Evolutionary conservation across 345 rosid genomes (phyloP).

Genomic region (Hevea brasiliensis): DNA sequence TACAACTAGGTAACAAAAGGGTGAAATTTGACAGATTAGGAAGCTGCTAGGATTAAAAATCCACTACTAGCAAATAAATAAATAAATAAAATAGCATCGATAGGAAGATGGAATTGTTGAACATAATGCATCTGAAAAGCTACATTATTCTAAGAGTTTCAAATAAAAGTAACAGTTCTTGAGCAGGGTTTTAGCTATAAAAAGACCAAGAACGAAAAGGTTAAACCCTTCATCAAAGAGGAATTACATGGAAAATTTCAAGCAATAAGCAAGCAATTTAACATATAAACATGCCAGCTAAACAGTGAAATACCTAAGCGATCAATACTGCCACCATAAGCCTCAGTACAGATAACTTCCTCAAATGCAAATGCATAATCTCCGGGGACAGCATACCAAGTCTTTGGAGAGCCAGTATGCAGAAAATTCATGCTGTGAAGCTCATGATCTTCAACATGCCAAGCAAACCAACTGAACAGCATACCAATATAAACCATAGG

Average conservation of each 20-base stretch:
- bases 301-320: conserved; percentile 57
- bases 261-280: background rate
- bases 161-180: background rate
- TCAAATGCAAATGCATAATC: conserved; percentile 87
- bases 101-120: background rate
- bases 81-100: background rate
- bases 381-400: conserved; percentile 97
- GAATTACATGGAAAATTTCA: background rate
- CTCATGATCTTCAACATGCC: conserved; percentile 99
- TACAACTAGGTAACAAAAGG: background rate
- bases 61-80: background rate
- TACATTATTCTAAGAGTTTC: background rate
- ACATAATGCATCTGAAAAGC: background rate
- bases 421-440: conserved; percentile 99
- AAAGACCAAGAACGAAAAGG: background rate
- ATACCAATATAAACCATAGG: conserved; percentile 98
- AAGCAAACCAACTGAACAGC: conserved; percentile 99
- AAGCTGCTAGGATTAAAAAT: background rate
- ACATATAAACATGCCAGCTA: background rate
- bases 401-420: conserved; percentile 91
- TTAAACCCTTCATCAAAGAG: background rate
- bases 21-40: background rate
- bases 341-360: conserved; percentile 76
- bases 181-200: conserved; percentile 3
- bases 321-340: conserved; percentile 80